Base-by-base conservation (phyloP, 495 filamentous ascomycete genomes). In the Delitschia confertaspora region DNA sequence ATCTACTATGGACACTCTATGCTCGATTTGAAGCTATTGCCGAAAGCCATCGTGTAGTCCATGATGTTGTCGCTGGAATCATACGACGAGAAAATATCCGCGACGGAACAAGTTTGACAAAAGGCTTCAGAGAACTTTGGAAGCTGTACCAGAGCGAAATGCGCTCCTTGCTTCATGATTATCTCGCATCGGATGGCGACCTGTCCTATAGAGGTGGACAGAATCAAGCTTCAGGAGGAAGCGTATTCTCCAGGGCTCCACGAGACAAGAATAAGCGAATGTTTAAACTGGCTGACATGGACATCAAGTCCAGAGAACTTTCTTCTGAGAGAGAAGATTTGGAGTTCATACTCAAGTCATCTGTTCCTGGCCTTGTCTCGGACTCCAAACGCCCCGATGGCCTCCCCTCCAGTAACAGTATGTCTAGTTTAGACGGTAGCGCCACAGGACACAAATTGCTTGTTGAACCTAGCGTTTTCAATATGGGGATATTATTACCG, bases 21-120 rank as follows among this genome's bases (percentile, higher is more conserved):
- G 85, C 88, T 11, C 93, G 95, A 51, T 94, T 99, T 55, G 91
- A 95, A 59, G 79, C 93, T 11, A 95, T 99, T 49, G 87, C 87
- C 10, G 91, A 99, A 62, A 82, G 91, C 10, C 93, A 99, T 56
- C 82, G 91, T 35, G 84, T 93, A 2, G 73, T 96, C 36, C 87
- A 95, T 59, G 91, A 99, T 61, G 80, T 89, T 32, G 75, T 95
- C 47, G 76, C 76, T 30, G 83, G 78, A 0, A 85, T 96, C 51
- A 71, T 85, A 25, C 77, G 80, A 46, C 77, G 89, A 27, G 84
- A 95, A 45, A 72, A 72, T 6, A 69, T 84, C 2, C 55, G 56
- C 7, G 73, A 74, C 35, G 57, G 63, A 10, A 40, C 49, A 2
- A 53, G 49, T 30, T 72, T 93, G 33, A 76, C 78, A 3, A 77